Conservation (phyloP, 164 flowering plant genomes). For the Vitis vinifera region DNA sequence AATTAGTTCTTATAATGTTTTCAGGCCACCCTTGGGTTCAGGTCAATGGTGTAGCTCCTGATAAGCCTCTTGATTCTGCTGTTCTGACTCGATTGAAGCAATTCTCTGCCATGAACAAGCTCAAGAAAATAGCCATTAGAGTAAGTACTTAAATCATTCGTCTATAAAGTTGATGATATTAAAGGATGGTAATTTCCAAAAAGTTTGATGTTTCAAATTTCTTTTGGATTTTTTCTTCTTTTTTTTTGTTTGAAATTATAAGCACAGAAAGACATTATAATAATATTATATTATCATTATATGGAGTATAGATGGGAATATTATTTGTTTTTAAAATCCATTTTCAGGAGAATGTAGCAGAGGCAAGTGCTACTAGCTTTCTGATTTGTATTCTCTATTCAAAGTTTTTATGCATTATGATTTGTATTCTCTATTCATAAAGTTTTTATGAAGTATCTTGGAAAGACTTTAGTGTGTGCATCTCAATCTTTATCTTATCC, state of each 20-base stretch:
- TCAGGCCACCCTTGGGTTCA: slow-evolving; percentile 78
- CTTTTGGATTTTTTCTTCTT: neutral
- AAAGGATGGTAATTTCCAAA: no score
- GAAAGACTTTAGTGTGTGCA: no score
- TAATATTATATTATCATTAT: no score
- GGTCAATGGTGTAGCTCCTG: slow-evolving; percentile 63
- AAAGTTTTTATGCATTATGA: neutral
- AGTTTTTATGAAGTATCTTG: no score
- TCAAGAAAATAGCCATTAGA: slow-evolving; percentile 64
- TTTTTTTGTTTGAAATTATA: neutral
- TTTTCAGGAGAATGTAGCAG: neutral
- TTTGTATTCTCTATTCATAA: neutral
- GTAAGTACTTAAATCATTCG: slow-evolving; percentile 25
- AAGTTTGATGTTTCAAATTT: no score
- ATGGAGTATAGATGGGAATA: neutral
- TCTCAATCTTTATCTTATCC: neutral
- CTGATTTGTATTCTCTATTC: neutral
- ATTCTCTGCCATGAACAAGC: slow-evolving; percentile 72
- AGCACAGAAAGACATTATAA: no score
- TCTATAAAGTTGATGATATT: neutral
- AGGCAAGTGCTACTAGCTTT: neutral
- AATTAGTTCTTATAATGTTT: slow-evolving; percentile 10
- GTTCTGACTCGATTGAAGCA: slow-evolving; percentile 67
- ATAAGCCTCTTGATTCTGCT: slow-evolving; percentile 70
- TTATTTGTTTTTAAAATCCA: neutral